Conservation (phyloP, 2,329 filamentous ascomycete species). For the Hypoxylon sp. region DNA sequence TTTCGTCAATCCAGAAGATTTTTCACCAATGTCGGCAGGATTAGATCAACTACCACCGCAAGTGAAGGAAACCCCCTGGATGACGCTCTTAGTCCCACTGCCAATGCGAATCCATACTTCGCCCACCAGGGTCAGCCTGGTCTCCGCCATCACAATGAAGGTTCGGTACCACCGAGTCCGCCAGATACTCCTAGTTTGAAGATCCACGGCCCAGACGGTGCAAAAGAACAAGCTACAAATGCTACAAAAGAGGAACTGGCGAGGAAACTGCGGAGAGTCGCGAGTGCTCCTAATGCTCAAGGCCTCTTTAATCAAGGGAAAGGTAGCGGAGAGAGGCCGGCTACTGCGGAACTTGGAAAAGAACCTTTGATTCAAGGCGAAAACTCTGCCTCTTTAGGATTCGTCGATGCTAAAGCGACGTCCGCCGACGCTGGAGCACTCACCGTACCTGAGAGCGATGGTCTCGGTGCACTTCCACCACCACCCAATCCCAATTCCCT, state of each 20-base stretch:
- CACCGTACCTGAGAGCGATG: slow-evolving; percentile 63
- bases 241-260: slow-evolving; percentile 95
- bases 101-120: slow-evolving; percentile 97
- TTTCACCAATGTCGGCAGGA: slow-evolving; percentile 85
- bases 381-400: slow-evolving; percentile 63
- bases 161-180: slow-evolving; percentile 91
- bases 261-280: slow-evolving; percentile 91
- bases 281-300: slow-evolving; percentile 96
- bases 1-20: slow-evolving; percentile 92
- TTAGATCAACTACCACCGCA: slow-evolving; percentile 89
- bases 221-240: slow-evolving; percentile 77
- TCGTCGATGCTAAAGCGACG: slow-evolving; percentile 62
- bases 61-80: slow-evolving; percentile 94
- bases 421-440: slow-evolving; percentile 59
- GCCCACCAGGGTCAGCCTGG: slow-evolving; percentile 95
- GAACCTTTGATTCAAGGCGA: slow-evolving; percentile 78
- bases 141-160: slow-evolving; percentile 93
- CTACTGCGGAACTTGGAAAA: slow-evolving; percentile 88
- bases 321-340: slow-evolving; percentile 76
- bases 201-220: slow-evolving; percentile 76
- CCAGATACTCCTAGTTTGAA: slow-evolving; percentile 89
- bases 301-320: slow-evolving; percentile 80
- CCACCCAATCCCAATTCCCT: slow-evolving; percentile 77
- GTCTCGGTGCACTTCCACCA: slow-evolving; percentile 74
- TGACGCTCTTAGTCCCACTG: slow-evolving; percentile 90